Base-by-base conservation (phyloP, 306 rosid species). In the Pachyrhizus erosus region DNA sequence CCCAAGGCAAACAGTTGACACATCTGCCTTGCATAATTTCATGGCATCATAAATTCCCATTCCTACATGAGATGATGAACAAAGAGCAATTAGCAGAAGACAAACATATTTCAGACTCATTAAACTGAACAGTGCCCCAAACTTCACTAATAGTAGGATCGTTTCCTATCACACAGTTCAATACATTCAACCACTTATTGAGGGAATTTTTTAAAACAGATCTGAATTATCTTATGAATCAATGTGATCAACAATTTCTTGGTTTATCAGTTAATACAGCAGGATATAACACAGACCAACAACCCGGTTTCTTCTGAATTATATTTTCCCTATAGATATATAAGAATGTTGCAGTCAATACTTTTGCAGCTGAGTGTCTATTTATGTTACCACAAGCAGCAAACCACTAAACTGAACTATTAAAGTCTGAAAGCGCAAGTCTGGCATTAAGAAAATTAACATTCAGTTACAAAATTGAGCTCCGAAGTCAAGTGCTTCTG, bases 31-130 rank as follows among this genome's bases (percentile, higher is more conserved):
- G 87, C 97, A 91, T 84, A 93, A 86, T 88, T 93, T 96, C 92
- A 96, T 96, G 40, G 97, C 99, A 84, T 96, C 99, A 80, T 96
- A 96, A 87, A 96, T 91, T 72, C 98, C 98, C 99, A 96, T 96
- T 78, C 97, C 99, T 96, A 78, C 72, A 81, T 37, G 75, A 57
- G 84, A 45, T 2, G 33, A 69, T 27, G 60, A 75, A 78, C 79
- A 54, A 27, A 62, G 64, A 82, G 62, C 57, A 78, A 79, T 51
- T 66, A 72, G 54, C 85, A 71, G 17, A 84, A 66, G 5, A 46
- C 61, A 48, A 66, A 57, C 46, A 15, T 29, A 33, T 65, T 62
- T 73, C 65, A 80, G 54, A 60, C 55, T 67, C 40, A 21, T 52
- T 79, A 39, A 58, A 79, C 71, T 33, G 23, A 46, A 11, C 51